Percentiles rank a stretch among this genome's conserved stretches.
Conservation (phyloP, 176 grass and related monocot species). For the Carex kokanica region DNA sequence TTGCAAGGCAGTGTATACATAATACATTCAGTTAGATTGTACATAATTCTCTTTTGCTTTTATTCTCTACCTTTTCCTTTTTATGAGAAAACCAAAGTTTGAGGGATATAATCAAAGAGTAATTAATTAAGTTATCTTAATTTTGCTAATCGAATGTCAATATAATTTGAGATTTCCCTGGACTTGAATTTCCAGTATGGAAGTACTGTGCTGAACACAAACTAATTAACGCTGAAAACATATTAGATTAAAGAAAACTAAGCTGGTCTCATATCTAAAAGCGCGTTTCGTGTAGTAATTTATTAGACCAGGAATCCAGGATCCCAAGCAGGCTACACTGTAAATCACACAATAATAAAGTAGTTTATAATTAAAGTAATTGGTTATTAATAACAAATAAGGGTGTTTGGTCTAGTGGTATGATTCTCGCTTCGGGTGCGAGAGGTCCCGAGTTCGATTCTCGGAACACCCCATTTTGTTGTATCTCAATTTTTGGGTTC, state of each 20-base stretch:
- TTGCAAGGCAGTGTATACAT: no score
- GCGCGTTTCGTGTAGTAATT: slow-evolving; percentile 52
- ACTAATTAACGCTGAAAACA: neutral
- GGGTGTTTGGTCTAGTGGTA: slow-evolving; percentile 74
- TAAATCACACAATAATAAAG: no score
- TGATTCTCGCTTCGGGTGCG: slow-evolving; percentile 75
- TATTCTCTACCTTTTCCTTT: neutral
- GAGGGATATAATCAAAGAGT: neutral
- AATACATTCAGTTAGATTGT: neutral
- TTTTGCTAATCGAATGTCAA: neutral
- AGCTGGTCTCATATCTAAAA: neutral
- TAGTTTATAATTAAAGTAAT: no score
- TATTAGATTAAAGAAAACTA: neutral
- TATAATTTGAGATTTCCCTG: neutral
- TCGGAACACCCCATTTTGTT: slow-evolving; percentile 29
- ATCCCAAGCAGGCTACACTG: no score
- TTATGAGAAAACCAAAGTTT: neutral
- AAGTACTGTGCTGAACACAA: neutral
- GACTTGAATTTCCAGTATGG: neutral
- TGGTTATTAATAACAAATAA: no score
- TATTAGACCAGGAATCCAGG: no score
- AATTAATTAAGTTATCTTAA: neutral
- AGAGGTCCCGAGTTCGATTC: slow-evolving; percentile 66
- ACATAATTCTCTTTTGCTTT: neutral
- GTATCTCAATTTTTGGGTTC: neutral